Percentiles rank a stretch among this genome's conserved stretches.
These are phyloP conservation scores for Peribolospora kevripleyi DNA, from an alignment of 768 basidiomycete species.

Conservation along the genomic window DNA sequence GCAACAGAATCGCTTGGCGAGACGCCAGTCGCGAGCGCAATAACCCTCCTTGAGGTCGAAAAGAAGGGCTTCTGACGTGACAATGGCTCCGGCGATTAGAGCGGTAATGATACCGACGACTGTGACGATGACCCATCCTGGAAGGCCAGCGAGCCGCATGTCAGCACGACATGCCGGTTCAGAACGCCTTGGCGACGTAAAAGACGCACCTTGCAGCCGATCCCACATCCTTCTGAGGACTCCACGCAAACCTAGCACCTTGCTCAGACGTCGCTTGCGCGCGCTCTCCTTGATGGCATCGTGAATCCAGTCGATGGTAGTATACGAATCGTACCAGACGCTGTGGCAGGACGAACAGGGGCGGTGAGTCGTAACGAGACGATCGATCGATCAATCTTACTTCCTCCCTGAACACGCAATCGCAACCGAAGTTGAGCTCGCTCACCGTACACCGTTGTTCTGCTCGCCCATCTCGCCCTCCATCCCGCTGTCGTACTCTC, in stretches of 20 bases:
- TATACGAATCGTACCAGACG: conserved; percentile 23
- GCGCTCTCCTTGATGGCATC: conserved; percentile 32
- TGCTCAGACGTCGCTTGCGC: conserved; percentile 7
- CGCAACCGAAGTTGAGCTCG: no score
- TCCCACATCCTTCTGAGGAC: conserved; percentile 8
- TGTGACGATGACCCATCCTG: conserved; percentile 76
- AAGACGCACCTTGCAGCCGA: conserved; percentile 32
- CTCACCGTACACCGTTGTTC: no score
- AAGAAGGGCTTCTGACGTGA: conserved; percentile 61
- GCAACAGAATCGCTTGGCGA: conserved; percentile 64
- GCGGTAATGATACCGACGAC: conserved; percentile 71
- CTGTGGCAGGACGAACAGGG: no score
- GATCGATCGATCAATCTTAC: no score
- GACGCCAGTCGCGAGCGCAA: conserved; percentile 44
- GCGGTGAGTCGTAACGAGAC: no score
- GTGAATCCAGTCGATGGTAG: conserved; percentile 87
- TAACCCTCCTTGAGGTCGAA: conserved; percentile 87
- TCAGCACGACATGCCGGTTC: conserved; percentile 34
- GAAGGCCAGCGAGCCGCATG: conserved; percentile 43
- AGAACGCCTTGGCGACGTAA: conserved; percentile 27
- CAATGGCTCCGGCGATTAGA: conserved; percentile 46
- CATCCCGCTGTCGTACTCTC: no score
- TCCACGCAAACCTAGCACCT: conserved; percentile 6
- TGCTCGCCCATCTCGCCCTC: no score
- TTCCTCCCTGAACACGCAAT: no score